Base-by-base conservation (phyloP, 2,329 filamentous ascomycete genomes). In the Penicillium decumbens region DNA sequence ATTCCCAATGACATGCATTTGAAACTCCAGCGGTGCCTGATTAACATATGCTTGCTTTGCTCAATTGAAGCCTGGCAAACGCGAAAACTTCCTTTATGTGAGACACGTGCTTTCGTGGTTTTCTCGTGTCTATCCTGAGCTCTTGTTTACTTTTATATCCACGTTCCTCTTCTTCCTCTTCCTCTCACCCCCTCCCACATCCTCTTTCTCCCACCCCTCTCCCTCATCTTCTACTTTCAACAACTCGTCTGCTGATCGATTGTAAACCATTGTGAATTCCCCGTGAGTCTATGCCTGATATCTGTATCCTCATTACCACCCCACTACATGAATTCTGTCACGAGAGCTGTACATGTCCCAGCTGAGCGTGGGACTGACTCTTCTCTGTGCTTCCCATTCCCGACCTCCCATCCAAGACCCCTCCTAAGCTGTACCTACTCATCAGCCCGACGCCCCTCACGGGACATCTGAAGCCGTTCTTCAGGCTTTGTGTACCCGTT, bases 1-100 rank as follows among this genome's bases (percentile, higher is more conserved):
- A 43, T 37, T 13, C 43, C 20, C 47, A 43, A 46, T 46, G 18
- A 23, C 7, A 40, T 12, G 38, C 38, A 45, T 42, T 42, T 43
- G 15, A 41, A 27, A 18, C 13, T 27, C 15, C 25, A n/a, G 10
- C 8, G 23, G 6, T 29, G n/a, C 13, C 38, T 25, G 38, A 18
- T 23, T 15, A 41, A 6, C 20, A 18, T 20, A 3, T 37, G 33
- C 33, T 29, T 10, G 10, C 28, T 18, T 15, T 35, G 32, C 15
- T 15, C 6, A 3, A 35, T 37, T 3, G 33, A 30, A 47, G 23
- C 4, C 38, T 27, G 23, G 23, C 12, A 40, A 40, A 15, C 20
- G 10, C 8, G 6, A 24, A 24, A 13, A 18, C 35, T 12, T 9
- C 10, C 28, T 29, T 29, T 29, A 9, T 13, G 3, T 29, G 9